Percentiles rank a stretch among this genome's conserved stretches.
These are phyloP conservation scores for Suillus americanus DNA, from an alignment of 768 basidiomycete species.

Conservation along the genomic window DNA sequence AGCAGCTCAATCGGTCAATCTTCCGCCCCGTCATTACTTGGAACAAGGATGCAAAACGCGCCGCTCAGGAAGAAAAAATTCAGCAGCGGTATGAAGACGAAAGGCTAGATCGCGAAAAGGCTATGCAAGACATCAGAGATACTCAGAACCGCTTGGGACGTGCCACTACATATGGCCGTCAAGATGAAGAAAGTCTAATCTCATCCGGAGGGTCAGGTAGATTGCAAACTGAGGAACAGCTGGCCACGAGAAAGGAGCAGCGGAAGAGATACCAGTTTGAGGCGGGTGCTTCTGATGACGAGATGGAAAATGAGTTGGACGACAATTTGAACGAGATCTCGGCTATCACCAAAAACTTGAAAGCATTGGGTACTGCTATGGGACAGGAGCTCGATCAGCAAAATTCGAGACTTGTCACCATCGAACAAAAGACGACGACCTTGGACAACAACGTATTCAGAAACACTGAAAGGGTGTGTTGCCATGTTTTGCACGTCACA, in stretches of 20 bases:
- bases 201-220: slow-evolving; percentile 36
- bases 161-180: slow-evolving; percentile 63
- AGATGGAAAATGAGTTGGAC: slow-evolving; percentile 92
- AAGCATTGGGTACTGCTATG: slow-evolving; percentile 78
- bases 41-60: slow-evolving; percentile 91
- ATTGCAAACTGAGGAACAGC: slow-evolving; percentile 50
- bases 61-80: slow-evolving; percentile 82
- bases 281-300: slow-evolving; percentile 85
- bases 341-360: slow-evolving; percentile 73
- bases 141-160: slow-evolving; percentile 82
- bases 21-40: slow-evolving; percentile 90
- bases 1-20: slow-evolving; percentile 91
- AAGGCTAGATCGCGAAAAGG: slow-evolving; percentile 77
- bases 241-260: slow-evolving; percentile 60
- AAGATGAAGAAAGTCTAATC: slow-evolving; percentile 41
- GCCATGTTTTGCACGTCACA: neutral
- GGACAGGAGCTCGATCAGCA: slow-evolving; percentile 87
- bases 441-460: slow-evolving; percentile 75
- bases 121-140: slow-evolving; percentile 83
- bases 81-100: slow-evolving; percentile 87
- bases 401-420: slow-evolving; percentile 73
- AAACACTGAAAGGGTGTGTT: slow-evolving; percentile 78
- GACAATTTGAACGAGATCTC: slow-evolving; percentile 86
- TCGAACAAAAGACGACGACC: slow-evolving; percentile 74
- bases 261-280: slow-evolving; percentile 91